Evolutionary conservation across 352 stramenopile genomes (phyloP), one percentile per base, ranked within the genome.

Genomic region (Phytophthora pinifolia): DNA sequence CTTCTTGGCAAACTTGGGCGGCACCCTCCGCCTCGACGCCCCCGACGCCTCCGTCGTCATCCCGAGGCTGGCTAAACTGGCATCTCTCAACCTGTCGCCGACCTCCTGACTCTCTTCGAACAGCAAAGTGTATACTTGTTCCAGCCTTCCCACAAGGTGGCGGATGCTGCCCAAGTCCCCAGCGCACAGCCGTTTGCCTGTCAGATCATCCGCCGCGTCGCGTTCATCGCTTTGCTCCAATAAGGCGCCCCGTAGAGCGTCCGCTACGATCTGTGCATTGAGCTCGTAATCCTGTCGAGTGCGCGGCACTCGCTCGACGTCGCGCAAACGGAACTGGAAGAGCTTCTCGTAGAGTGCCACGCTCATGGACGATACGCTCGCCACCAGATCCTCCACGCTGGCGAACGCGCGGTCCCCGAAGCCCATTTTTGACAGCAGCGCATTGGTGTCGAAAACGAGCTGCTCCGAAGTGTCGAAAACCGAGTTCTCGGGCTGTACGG

Each of bases 291-390:
- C 78, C 7, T 74, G 76, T 9, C 71, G 41, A 6, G 66, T 74
- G 4, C 54, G 37, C 5, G 86, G 86, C 43, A 86, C 76, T 20
- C 84, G 82, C 33, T 89, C 68, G 34, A 96, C 70, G 36, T 69
- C 65, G 5, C 84, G 77, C 22, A 95, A 65, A 4, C 85, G 74
- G 45, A 96, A 83, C 55, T 94, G 79, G 58, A 97, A 97, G 42
- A 97, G 72, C 59, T 87, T 88, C 66, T 96, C 89, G 63, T 95
- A 96, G 1, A 97, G 73, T 27, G 89, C 88, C 50, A 97, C 88
- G 58, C 92, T 92, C 88, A 97, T 97, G 44, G 81, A 95, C 39
- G 86, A 95, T 6, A 92, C 84, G 41, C 78, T 94, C 48, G 88
- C 88, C 15, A 92, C 77, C 8, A 97, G 70, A 38, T 96, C 86